Evolutionary conservation across 78 protist genomes (phyloP), one percentile per base, ranked within the genome.

Genomic region (Emiliania huxleyi): DNA sequence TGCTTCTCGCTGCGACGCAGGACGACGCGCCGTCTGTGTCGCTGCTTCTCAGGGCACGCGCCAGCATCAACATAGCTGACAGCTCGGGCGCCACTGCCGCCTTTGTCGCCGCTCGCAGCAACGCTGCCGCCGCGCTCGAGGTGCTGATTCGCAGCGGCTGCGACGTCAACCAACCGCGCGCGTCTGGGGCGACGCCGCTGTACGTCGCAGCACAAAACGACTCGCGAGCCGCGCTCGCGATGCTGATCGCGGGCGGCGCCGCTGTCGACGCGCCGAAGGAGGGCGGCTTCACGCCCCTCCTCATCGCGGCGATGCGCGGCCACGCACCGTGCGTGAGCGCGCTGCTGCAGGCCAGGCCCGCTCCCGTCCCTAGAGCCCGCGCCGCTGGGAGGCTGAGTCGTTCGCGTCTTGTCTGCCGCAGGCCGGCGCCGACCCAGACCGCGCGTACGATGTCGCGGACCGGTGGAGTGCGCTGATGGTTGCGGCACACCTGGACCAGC

Each of bases 271-370:
- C 42, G 19, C 21, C 81, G n/a, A 71, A 71, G 81, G 81, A 71
- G 42, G 81, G 81, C 42, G 81, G 81, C 81, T 71, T 71, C 81
- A 71, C 81, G 81, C 81, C 81, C 40, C 42, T 35, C n/a, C 2
- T 4, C 44, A 18, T 71, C 44, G 81, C 81, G 3, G 3, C 42
- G 42, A 6, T 71, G 81, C 81, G 81, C 42, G 21, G 21, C 81
- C 35, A 35, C 81, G 42, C 5, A 8, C 40, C 4, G 45, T 29
- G 45, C 42, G 42, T 71, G 33, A 37, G 45, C 44, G 3, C 18
- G 81, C 81, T 71, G 42, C 42, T 71, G 18, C 42, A 71, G 19
- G n/a, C n/a, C n/a, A n/a, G n/a, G n/a, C n/a, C n/a, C n/a, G n/a
- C n/a, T n/a, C n/a, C n/a, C n/a, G n/a, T n/a, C n/a, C n/a, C n/a